Conservation (phyloP, 768 basidiomycete species). For the Amanita fuliginea region DNA sequence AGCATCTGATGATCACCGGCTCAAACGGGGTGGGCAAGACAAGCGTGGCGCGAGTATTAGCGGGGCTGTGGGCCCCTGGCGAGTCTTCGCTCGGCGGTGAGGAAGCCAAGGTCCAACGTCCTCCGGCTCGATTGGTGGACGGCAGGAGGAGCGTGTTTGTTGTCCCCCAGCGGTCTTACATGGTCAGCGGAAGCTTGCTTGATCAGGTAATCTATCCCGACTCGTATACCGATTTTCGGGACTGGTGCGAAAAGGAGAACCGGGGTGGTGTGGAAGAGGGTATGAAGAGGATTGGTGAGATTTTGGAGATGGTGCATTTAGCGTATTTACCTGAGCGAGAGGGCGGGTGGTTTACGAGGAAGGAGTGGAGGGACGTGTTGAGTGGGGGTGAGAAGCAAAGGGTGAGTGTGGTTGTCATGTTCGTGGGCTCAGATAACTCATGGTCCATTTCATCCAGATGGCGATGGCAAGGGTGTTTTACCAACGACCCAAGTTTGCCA, state of each 20-base stretch:
- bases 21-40: conserved; percentile 92
- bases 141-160: conserved; percentile 58
- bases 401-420: conserved; percentile 24
- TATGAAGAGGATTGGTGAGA: conserved; percentile 58
- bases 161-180: conserved; percentile 89
- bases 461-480: conserved; percentile 90
- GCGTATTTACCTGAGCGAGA: conserved; percentile 80
- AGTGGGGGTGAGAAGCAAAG: conserved; percentile 97
- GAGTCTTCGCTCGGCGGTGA: conserved; percentile 14
- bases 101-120: not conserved
- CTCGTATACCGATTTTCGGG: conserved; percentile 62
- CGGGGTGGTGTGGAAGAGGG: conserved; percentile 32
- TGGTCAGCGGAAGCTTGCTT: conserved; percentile 76
- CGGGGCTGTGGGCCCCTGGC: conserved; percentile 75
- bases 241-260: conserved; percentile 11
- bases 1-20: conserved; percentile 91
- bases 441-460: conserved; percentile 40
- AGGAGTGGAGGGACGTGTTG: conserved; percentile 94
- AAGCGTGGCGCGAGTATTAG: conserved; percentile 77
- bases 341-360: conserved; percentile 81
- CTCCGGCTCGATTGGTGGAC: conserved; percentile 15
- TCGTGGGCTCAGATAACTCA: not conserved
- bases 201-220: conserved; percentile 95
- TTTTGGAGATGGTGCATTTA: conserved; percentile 74
- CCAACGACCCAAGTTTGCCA: conserved; percentile 71